Evolutionary conservation across 1,139 yeast species (phyloP), one percentile per base, ranked within the genome.

Genomic region (Barnettozyma hawaiiensis): DNA sequence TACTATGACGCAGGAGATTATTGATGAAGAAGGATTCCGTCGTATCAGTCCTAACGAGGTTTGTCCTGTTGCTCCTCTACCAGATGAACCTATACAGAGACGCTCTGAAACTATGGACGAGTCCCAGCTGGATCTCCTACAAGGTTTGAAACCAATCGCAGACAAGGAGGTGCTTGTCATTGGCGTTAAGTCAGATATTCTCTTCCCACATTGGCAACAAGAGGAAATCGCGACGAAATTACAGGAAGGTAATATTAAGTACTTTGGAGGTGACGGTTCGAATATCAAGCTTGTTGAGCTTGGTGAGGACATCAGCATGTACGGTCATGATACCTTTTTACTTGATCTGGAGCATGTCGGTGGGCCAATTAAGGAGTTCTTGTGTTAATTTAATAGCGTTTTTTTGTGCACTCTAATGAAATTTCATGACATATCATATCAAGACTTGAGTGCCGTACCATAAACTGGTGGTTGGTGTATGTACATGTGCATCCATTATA

Each of bases 191-290:
- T 83, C 95, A 2, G 97, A 89, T 60, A 85, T 85, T 39, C 69
- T 89, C 43, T 89, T 89, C 69, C 97, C 97, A 1, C 87, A 83
- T 32, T 86, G 96, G 95, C 97, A 90, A 64, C 97, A 89, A 62
- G 66, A 81, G 43, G 97, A 90, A 59, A 80, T 87, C 43, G 81
- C 79, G 26, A 75, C 76, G 15, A 77, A 80, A 28, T 69, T 89
- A 40, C 65, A 64, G 43, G 66, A 70, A 31, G 74, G 69, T 7
- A 64, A 66, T 22, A 55, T 58, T 35, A 52, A 57, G 33, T 60
- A 61, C 33, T 59, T 60, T 16, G 40, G 42, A 14, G 61, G 61
- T 26, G 62, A 64, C 45, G 68, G 67, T 7, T 47, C 57, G 8
- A 67, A 68, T 38, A 70, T 83, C 39, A 67, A 69, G 47, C 86